Evolutionary conservation across 148 eudicot species (phyloP).

Genomic region (Pouteria glomerata): DNA sequence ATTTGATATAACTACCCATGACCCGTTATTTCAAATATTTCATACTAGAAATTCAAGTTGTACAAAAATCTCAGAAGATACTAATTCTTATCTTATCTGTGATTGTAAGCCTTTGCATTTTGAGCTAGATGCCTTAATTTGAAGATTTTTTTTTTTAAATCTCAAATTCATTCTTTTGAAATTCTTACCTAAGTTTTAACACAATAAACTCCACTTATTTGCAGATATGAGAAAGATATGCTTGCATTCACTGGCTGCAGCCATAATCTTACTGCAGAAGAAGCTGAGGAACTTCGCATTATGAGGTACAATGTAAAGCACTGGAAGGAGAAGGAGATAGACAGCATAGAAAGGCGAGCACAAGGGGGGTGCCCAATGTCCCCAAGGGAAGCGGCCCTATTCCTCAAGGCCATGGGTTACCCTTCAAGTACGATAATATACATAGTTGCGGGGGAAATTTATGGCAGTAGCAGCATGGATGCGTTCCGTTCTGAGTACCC

Average conservation of each 20-base stretch:
- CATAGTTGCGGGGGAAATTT: slow-evolving; percentile 72
- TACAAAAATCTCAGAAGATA: too few relatives aligned
- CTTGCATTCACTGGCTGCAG: slow-evolving; percentile 79
- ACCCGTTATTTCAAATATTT: too few relatives aligned
- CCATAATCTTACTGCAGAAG: slow-evolving; percentile 44
- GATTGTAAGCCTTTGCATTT: too few relatives aligned
- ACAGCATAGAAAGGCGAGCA: slow-evolving; percentile 33
- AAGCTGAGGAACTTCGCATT: slow-evolving; percentile 40
- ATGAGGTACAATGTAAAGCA: slow-evolving; percentile 47
- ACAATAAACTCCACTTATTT: background rate
- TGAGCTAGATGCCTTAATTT: too few relatives aligned
- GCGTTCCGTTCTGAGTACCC: slow-evolving; percentile 39
- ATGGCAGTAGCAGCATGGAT: slow-evolving; percentile 43
- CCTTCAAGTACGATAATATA: slow-evolving; percentile 47
- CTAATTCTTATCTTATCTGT: too few relatives aligned
- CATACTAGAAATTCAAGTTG: too few relatives aligned
- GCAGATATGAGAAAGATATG: slow-evolving; percentile 81
- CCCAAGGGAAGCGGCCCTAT: slow-evolving; percentile 67
- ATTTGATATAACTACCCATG: too few relatives aligned
- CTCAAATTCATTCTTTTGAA: too few relatives aligned
- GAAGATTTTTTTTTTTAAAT: too few relatives aligned
- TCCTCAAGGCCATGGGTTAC: slow-evolving; percentile 73
- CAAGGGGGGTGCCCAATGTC: slow-evolving; percentile 78
- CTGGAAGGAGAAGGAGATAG: slow-evolving; percentile 71
- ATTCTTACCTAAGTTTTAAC: too few relatives aligned